These are phyloP conservation scores for Cyclotella baltica DNA, from an alignment of 108 stramenopile genomes.

Conservation along the genomic window DNA sequence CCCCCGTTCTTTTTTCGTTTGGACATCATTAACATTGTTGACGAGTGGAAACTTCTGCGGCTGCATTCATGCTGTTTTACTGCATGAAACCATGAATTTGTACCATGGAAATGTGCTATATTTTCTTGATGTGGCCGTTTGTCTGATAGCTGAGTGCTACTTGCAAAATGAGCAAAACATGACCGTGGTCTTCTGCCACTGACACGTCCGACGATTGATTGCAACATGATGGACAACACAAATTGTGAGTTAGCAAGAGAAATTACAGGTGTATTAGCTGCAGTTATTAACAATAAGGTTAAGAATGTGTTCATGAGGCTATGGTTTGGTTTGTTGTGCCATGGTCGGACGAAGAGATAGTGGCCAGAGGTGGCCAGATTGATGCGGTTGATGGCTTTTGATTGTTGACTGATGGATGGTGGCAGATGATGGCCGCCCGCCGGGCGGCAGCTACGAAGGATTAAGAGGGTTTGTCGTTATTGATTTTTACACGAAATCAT, in stretches of 20 bases:
- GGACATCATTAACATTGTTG: constrained; percentile 32
- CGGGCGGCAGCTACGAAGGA: too few relatives aligned
- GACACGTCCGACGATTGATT: background rate
- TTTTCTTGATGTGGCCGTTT: background rate
- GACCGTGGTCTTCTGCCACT: background rate
- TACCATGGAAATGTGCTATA: background rate
- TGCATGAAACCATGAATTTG: background rate
- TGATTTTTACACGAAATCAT: too few relatives aligned
- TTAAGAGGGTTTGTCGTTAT: too few relatives aligned
- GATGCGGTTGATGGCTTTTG: background rate
- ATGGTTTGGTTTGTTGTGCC: background rate
- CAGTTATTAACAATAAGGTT: background rate
- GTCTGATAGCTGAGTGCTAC: too few relatives aligned
- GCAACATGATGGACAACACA: background rate
- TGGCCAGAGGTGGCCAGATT: background rate
- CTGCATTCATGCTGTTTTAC: background rate
- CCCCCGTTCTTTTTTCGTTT: constrained; percentile 43
- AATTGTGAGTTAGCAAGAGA: background rate
- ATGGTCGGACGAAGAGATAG: background rate
- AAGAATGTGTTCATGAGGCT: constrained; percentile 6
- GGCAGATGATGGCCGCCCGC: background rate
- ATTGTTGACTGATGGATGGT: background rate
- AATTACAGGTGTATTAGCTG: constrained; percentile 4
- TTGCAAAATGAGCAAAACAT: background rate
- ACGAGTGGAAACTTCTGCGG: constrained; percentile 28